phyloP scores from a whole-genome alignment of 495 filamentous ascomycete species.

The Alectoria sarmentosa region DNA sequence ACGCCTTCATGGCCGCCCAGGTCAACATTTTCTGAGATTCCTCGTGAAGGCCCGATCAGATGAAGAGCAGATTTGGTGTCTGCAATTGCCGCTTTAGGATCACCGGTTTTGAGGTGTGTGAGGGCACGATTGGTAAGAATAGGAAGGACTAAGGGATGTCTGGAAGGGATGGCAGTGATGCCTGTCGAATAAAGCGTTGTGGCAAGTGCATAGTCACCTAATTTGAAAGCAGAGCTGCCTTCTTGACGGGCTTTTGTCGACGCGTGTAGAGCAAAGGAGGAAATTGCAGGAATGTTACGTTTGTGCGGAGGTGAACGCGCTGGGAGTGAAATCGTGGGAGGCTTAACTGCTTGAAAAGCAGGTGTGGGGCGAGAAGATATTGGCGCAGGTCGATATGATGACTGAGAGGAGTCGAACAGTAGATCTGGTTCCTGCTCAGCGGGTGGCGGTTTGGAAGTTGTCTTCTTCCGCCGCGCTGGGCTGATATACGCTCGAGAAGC shows the following conservation, averaged over 20 bases:
- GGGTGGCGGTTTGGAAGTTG: slow-evolving; percentile 40
- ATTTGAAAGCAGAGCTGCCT: slow-evolving; percentile 84
- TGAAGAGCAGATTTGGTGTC: slow-evolving; percentile 77
- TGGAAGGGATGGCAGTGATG: slow-evolving; percentile 61
- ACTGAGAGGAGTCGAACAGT: slow-evolving; percentile 45
- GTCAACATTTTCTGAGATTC: slow-evolving; percentile 71
- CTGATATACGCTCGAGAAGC: slow-evolving; percentile 81
- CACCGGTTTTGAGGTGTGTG: slow-evolving; percentile 80
- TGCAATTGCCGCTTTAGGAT: slow-evolving; percentile 72
- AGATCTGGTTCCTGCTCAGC: slow-evolving; percentile 46
- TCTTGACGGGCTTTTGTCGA: slow-evolving; percentile 69
- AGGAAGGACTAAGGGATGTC: slow-evolving; percentile 80
- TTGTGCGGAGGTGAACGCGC: slow-evolving; percentile 43
- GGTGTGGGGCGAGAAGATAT: slow-evolving; percentile 38
- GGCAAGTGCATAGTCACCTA: slow-evolving; percentile 82
- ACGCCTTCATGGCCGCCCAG: slow-evolving; percentile 54
- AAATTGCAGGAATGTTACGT: slow-evolving; percentile 61
- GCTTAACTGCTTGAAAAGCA: slow-evolving; percentile 30
- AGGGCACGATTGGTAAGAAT: slow-evolving; percentile 88
- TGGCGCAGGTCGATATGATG: slow-evolving; percentile 32
- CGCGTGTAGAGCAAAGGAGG: slow-evolving; percentile 57
- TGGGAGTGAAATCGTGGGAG: slow-evolving; percentile 33
- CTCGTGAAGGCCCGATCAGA: slow-evolving; percentile 71
- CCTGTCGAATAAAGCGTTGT: slow-evolving; percentile 75
- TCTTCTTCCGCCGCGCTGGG: slow-evolving; percentile 72